A percentile compares a stretch with the other conserved stretches of the same genome.
Conservation (phyloP, 2,329 filamentous ascomycete genomes). For the Colletotrichum sublineola region DNA sequence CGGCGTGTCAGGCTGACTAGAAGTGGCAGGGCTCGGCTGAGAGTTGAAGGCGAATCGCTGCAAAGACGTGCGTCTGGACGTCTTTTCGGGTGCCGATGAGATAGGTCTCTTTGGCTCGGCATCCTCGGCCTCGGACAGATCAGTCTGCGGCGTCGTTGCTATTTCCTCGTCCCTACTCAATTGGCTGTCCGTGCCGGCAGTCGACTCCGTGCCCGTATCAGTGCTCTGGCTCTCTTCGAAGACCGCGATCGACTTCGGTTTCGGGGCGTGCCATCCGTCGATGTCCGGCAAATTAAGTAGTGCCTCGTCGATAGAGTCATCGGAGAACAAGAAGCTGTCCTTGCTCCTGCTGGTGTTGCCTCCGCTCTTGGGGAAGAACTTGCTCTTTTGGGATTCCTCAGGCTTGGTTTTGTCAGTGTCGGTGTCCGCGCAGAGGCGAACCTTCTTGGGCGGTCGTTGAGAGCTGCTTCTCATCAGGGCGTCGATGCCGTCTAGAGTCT, state of each 20-base stretch:
- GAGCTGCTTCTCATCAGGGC: constrained; percentile 34
- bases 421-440: constrained; percentile 64
- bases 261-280: constrained; percentile 60
- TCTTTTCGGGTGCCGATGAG: constrained; percentile 1
- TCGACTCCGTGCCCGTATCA: constrained; percentile 44
- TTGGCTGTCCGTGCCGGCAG: constrained; percentile 35
- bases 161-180: constrained; percentile 37
- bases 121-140: constrained; percentile 29
- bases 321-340: constrained; percentile 64
- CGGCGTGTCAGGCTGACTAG: constrained; percentile 48
- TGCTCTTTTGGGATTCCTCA: constrained; percentile 62
- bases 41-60: constrained; percentile 47
- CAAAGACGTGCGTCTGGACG: constrained; percentile 39
- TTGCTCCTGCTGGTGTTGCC: constrained; percentile 49
- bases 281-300: constrained; percentile 65
- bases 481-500: constrained; percentile 39
- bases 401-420: constrained; percentile 47
- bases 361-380: constrained; percentile 61
- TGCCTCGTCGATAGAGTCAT: constrained; percentile 70
- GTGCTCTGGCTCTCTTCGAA: constrained; percentile 56
- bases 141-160: constrained; percentile 30
- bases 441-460: constrained; percentile 67
- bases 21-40: constrained; percentile 26
- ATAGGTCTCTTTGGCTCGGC: neutral
- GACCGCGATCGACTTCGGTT: constrained; percentile 56